Evolutionary conservation across 345 rosid genomes (phyloP).

Genomic region (Acer negundo): DNA sequence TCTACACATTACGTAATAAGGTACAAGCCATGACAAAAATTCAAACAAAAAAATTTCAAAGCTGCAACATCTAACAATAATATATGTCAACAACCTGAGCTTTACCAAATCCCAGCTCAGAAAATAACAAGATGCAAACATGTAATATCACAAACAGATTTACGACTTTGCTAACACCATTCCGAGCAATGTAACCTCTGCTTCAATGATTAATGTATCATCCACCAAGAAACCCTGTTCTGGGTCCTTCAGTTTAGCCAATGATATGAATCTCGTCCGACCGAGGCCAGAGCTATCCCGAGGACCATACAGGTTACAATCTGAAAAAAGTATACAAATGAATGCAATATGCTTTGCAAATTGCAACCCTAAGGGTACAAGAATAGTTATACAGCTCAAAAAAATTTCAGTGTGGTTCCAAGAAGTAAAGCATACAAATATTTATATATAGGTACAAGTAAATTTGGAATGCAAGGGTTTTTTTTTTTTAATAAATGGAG

Average conservation of each 20-base stretch:
- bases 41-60: no score
- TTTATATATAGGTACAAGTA: neutral
- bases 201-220: conserved; percentile 1
- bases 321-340: neutral
- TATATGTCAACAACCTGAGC: no score
- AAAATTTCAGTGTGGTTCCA: no score
- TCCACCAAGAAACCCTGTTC: neutral
- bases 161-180: neutral
- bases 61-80: no score
- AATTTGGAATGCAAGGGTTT: neutral
- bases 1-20: no score
- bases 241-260: neutral
- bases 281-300: neutral
- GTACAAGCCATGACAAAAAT: no score
- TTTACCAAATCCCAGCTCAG: neutral
- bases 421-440: no score
- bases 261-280: neutral
- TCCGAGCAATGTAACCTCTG: neutral
- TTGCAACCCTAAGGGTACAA: no score
- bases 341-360: no score
- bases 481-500: no score
- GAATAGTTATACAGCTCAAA: no score
- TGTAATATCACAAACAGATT: neutral
- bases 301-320: no score
- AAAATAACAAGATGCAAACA: neutral